Conservation (phyloP, 2,329 filamentous ascomycete species). For the Exophiala bonariae region DNA sequence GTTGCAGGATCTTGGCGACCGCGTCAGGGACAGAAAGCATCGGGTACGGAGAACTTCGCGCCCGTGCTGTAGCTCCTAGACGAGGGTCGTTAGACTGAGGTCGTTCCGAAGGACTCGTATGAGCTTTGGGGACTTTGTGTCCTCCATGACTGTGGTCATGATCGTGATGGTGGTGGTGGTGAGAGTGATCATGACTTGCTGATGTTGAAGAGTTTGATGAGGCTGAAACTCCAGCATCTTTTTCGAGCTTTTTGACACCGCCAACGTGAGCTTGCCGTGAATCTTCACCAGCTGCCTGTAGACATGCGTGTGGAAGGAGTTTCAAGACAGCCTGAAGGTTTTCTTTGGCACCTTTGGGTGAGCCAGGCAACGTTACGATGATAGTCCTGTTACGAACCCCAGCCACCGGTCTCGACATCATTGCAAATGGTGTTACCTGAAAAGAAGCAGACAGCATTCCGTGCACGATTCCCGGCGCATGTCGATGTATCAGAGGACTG, state of each 20-base stretch:
- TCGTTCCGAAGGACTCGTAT: slow-evolving; percentile 64
- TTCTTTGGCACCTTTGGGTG: slow-evolving; percentile 91
- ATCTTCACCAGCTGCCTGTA: slow-evolving; percentile 79
- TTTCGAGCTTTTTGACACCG: slow-evolving; percentile 79
- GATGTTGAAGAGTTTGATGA: slow-evolving; percentile 14
- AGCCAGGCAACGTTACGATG: slow-evolving; percentile 87
- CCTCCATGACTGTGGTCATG: slow-evolving; percentile 61
- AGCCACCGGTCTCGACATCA: slow-evolving; percentile 93
- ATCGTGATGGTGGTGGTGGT: slow-evolving; percentile 36
- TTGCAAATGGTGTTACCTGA: slow-evolving; percentile 86
- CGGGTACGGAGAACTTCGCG: slow-evolving; percentile 85
- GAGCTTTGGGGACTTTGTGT: slow-evolving; percentile 65
- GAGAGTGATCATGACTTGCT: slow-evolving; percentile 14
- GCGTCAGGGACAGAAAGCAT: slow-evolving; percentile 88
- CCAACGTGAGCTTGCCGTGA: slow-evolving; percentile 78
- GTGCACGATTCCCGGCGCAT: slow-evolving; percentile 88
- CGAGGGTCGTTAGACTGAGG: slow-evolving; percentile 60
- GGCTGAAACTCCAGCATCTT: slow-evolving; percentile 67
- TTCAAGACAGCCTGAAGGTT: slow-evolving; percentile 87
- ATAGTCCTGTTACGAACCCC: slow-evolving; percentile 79
- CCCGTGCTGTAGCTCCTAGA: slow-evolving; percentile 64
- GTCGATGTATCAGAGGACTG: slow-evolving; percentile 73
- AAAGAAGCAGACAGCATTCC: slow-evolving; percentile 87
- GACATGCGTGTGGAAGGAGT: slow-evolving; percentile 90
- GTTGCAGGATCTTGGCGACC: slow-evolving; percentile 66